Evolutionary conservation across 768 basidiomycete species (phyloP).

Genomic region (Kwoniella heveanensis): DNA sequence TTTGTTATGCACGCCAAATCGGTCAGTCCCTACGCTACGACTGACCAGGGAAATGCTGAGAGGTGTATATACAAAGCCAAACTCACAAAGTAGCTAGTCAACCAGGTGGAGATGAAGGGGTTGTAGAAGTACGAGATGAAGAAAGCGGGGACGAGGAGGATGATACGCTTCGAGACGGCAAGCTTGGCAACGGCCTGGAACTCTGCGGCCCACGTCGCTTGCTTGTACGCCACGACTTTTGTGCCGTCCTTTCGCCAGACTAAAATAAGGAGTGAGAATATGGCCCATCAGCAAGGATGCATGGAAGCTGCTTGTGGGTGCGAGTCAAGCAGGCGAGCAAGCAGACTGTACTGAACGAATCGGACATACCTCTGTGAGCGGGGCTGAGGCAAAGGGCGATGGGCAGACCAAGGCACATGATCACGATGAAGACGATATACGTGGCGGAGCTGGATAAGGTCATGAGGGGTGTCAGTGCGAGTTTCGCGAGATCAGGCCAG

Average conservation of each 20-base stretch:
- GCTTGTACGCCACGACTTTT: constrained; percentile 24
- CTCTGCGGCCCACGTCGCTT: constrained; percentile 24
- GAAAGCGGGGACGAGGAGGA: constrained; percentile 33
- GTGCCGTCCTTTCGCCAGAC: constrained; percentile 39
- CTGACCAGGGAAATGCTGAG: too few relatives aligned
- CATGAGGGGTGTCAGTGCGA: too few relatives aligned
- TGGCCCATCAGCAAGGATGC: neutral
- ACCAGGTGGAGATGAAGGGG: constrained; percentile 37
- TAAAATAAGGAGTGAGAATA: neutral
- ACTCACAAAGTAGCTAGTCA: constrained; percentile 41
- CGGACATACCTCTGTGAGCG: constrained; percentile 32
- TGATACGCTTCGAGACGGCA: constrained; percentile 20
- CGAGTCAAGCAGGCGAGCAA: too few relatives aligned
- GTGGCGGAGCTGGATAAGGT: constrained; percentile 26
- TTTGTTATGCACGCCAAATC: too few relatives aligned
- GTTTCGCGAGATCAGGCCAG: too few relatives aligned
- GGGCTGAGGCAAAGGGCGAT: constrained; percentile 33
- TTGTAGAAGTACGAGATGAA: constrained; percentile 44
- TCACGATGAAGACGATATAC: constrained; percentile 42
- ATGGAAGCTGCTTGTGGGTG: too few relatives aligned
- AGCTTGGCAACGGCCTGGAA: constrained; percentile 31
- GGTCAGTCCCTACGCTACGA: too few relatives aligned
- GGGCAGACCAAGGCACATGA: constrained; percentile 39
- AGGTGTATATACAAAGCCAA: too few relatives aligned
- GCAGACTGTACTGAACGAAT: too few relatives aligned